Evolutionary conservation across 805 yeast species (phyloP).

Genomic region (Candida morakotiae): DNA sequence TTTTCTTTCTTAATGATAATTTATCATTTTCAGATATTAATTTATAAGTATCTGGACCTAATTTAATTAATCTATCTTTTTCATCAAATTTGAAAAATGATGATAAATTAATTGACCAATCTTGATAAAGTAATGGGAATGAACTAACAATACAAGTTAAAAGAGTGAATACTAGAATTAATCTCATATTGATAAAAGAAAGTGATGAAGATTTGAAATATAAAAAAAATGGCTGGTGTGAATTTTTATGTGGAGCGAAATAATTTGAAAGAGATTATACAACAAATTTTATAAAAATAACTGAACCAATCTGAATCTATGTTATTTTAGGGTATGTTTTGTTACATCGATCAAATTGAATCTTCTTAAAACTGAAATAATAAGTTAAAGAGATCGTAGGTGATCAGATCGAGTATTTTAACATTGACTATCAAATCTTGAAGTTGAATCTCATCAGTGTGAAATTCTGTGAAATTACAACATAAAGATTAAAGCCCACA

Average conservation of each 20-base stretch:
- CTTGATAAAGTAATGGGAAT: conserved; percentile 5
- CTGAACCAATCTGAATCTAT: too few species aligned
- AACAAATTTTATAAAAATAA: too few species aligned
- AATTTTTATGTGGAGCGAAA: not conserved
- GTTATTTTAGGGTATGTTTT: too few species aligned
- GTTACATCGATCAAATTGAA: too few species aligned
- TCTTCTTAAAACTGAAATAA: too few species aligned
- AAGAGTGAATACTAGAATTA: conserved; percentile 2
- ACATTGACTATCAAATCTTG: too few species aligned
- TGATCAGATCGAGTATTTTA: too few species aligned
- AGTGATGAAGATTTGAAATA: not conserved
- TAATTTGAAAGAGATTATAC: too few species aligned
- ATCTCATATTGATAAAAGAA: conserved; percentile 4
- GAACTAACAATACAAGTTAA: conserved; percentile 4
- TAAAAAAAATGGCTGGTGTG: conserved; percentile 2
- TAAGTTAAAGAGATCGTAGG: too few species aligned
- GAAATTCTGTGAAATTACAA: too few species aligned
- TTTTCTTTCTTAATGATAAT: conserved; percentile 32
- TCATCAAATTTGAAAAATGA: conserved; percentile 2
- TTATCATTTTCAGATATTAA: conserved; percentile 36
- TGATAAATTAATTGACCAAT: conserved; percentile 1
- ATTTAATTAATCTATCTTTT: conserved; percentile 26
- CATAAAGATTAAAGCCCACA: too few species aligned
- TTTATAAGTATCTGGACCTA: conserved; percentile 27
- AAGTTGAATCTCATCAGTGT: too few species aligned